Evolutionary conservation across 2,329 filamentous ascomycete species (phyloP), one percentile per base, ranked within the genome.

Genomic region (Fusarium verrucosum): DNA sequence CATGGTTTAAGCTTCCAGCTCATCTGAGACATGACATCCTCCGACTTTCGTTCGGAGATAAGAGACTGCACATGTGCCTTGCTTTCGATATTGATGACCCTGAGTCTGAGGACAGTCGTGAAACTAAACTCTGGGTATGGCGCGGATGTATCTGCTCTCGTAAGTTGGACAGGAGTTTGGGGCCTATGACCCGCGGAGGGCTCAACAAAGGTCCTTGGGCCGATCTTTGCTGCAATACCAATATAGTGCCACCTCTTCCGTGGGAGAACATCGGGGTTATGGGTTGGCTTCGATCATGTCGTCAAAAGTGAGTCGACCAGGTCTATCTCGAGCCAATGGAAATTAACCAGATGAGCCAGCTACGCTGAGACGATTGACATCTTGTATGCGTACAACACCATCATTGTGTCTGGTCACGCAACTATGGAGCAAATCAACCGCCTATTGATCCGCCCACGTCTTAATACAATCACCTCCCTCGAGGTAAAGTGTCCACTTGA

Each of bases 281-380:
- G 20, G 52, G 52, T 1, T 56, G 52, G 52, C 3, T 56, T 6
- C 30, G 8, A 7, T 56, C 52, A 3, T 56, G 52, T 36, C 52
- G 52, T 13, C 52, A 56, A 44, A 56, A 53, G 52, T 43, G 26
- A 36, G 32, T 20, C 6, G 9, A 5, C 8, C 5, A 13, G 9
- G 6, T 35, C 8, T 10, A 2, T 8, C 3, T 10, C 3, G 4
- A 28, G 13, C 1, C 3, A 4, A n/a, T 42, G 1, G 5, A 14
- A 2, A 20, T 3, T 50, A 2, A 59, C 10, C 8, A 25, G 28
- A 30, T 4, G 13, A 16, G 4, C 1, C 1, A 64, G 58, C n/a
- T 62, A 62, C 19, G 37, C 49, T 4, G 60, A 64, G 35, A 11
- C 57, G 0, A 46, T 62, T 3, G 52, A 58, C 16, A 3, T 58